Evolutionary conservation across 2,329 filamentous ascomycete species (phyloP), one percentile per base, ranked within the genome.

Genomic region (Pseudogymnoascus sp.): DNA sequence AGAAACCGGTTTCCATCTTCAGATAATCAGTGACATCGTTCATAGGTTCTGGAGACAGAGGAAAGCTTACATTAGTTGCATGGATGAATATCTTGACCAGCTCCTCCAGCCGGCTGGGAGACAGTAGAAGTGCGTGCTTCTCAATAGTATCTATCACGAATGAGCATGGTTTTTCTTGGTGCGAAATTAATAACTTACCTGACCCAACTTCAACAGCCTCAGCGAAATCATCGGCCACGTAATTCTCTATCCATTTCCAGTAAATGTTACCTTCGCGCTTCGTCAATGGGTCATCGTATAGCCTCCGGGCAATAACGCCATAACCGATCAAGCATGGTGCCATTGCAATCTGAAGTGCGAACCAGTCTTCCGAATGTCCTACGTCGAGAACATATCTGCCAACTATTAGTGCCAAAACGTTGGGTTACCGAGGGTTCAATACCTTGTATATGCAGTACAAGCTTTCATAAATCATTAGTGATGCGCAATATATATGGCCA

Each of bases 271-370:
- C 84, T 11, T 88, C 80, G 40, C 81, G 80, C 65, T 79, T 79
- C 37, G 86, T 88, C n/a, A 78, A 79, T 59, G 82, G 77, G 65
- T 89, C 86, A 12, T 79, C 79, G 69, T 86, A 81, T 2, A 96
- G 79, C 69, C 90, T 83, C 69, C 82, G 81, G 5, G 90, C 93
- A 65, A 96, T 90, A 63, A 85, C 84, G 8, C 88, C 88, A 73
- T 97, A 97, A 43, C 93, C 93, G n/a, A 97, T 82, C 34, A 96
- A 80, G 72, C 93, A 97, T 0, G 93, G 92, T 12, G 93, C 86
- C 62, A 97, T 81, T 3, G 91, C 88, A 66, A 97, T 80, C 71
- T 96, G 91, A 8, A 97, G 82, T 3, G 88, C 92, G 49, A 97
- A 80, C 87, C 88, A 96, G 77, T 96, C 92, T 72, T 95, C 86